A percentile compares a stretch with the other conserved stretches of the same genome.
phyloP scores from a whole-genome alignment of 495 filamentous ascomycete genomes.

The Podospora australis region DNA sequence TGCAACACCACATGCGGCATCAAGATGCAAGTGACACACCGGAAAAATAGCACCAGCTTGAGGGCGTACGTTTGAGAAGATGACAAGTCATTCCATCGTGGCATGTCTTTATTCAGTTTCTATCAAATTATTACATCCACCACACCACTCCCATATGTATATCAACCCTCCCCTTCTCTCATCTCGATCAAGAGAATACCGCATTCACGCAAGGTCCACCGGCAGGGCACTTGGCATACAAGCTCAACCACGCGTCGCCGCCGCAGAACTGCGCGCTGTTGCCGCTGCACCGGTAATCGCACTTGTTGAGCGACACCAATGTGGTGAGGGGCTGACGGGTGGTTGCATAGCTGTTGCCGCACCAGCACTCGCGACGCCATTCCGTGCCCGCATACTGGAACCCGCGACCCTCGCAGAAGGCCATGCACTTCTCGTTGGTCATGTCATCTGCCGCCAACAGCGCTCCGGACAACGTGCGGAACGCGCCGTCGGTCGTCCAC shows the following conservation, averaged over 20 bases:
- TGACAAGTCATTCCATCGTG: too few relatives aligned
- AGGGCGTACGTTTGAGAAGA: too few relatives aligned
- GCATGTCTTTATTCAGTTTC: too few relatives aligned
- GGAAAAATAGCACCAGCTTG: too few relatives aligned
- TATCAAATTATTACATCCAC: neutral
- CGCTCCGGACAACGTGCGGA: slow-evolving; percentile 26
- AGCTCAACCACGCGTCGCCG: slow-evolving; percentile 28
- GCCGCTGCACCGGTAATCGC: slow-evolving; percentile 36
- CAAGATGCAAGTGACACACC: too few relatives aligned
- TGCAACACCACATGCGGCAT: too few relatives aligned
- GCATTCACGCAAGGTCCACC: slow-evolving; percentile 20
- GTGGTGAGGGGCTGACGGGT: slow-evolving; percentile 20
- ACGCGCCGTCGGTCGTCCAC: slow-evolving; percentile 16
- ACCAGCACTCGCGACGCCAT: slow-evolving; percentile 62
- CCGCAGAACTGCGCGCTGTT: slow-evolving; percentile 36
- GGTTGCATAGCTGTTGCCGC: slow-evolving; percentile 40
- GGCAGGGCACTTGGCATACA: slow-evolving; percentile 21
- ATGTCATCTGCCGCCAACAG: slow-evolving; percentile 37
- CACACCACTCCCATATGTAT: neutral
- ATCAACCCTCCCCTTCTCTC: neutral
- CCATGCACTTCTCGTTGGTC: slow-evolving; percentile 52
- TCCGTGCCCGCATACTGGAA: slow-evolving; percentile 55
- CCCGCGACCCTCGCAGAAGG: slow-evolving; percentile 41
- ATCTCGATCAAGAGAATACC: slow-evolving; percentile 11
- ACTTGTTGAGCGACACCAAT: slow-evolving; percentile 23